Percentiles rank a stretch among this genome's conserved stretches.
phyloP scores from a whole-genome alignment of 2,329 filamentous ascomycete species.

The Cyphellophora attinorum region DNA sequence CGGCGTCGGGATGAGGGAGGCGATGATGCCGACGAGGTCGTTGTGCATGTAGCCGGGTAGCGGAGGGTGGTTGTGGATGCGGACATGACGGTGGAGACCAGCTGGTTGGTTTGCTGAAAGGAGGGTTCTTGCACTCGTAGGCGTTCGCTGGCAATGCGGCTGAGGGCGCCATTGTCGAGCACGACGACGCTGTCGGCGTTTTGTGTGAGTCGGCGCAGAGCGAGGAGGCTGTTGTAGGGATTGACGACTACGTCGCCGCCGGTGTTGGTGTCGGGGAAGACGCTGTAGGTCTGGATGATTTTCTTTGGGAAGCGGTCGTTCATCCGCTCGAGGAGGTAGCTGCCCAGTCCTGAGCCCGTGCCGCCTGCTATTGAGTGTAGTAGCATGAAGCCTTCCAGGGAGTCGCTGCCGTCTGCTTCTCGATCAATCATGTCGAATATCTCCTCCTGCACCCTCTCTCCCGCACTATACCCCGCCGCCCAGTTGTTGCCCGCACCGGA shows the following conservation, averaged over 20 bases:
- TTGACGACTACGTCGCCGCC: conserved; percentile 94
- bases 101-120: conserved; percentile 94
- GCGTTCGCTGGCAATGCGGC: conserved; percentile 85
- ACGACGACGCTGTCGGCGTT: conserved; percentile 98
- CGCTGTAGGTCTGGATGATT: conserved; percentile 97
- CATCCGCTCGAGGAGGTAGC: conserved; percentile 85
- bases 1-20: conserved; percentile 89
- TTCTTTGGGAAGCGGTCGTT: conserved; percentile 99
- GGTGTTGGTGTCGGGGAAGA: conserved; percentile 89
- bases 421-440: conserved; percentile 99
- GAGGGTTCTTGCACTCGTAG: conserved; percentile 92
- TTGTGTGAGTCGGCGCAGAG: conserved; percentile 82
- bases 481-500: conserved; percentile 95
- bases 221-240: conserved; percentile 92
- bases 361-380: conserved; percentile 96
- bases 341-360: conserved; percentile 90
- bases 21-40: conserved; percentile 92
- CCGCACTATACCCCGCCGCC: conserved; percentile 91
- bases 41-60: conserved; percentile 99
- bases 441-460: conserved; percentile 86
- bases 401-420: conserved; percentile 95
- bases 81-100: conserved; percentile 97
- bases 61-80: conserved; percentile 91
- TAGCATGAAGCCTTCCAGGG: conserved; percentile 97
- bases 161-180: conserved; percentile 87